Base-by-base conservation (phyloP, 208 protist species). In the Trypanosoma theileri region DNA sequence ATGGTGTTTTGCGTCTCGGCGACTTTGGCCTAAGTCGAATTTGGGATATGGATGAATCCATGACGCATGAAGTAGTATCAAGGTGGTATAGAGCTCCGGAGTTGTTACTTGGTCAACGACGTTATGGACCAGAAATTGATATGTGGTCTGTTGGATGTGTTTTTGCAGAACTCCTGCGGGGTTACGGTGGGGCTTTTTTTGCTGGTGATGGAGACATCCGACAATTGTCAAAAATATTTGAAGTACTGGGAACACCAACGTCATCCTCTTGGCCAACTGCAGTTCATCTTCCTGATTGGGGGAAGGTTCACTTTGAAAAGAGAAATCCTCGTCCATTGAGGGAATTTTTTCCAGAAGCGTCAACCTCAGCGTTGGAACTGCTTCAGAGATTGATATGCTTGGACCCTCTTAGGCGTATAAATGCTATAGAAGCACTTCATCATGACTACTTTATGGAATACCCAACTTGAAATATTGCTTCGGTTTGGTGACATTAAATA, bases 181-280 rank as follows among this genome's bases (percentile, higher is more conserved):
- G 84, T 46, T 82, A 86, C 19, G 82, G 76, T 50, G 71, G 85
- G 1, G 73, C 88, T 10, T 83, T 98, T 48, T 99, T 99, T 87
- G 85, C 96, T 44, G 98, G 98, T 7, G 84, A 96, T 61, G 98
- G 99, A 71, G 99, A 99, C 75, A 93, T 98, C 59, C 94, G 99
- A 72, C 98, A 99, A 81, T 80, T 99, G 3, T 92, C 98, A 19
- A 92, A 90, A 59, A 98, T 98, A 31, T 96, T 95, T 52, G 91
- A 96, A 55, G 93, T 99, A 8, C 83, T 99, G 1, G 98, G 98
- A 22, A 99, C 97, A 4, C 97, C 98, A 9, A 94, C 66, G 7
- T 81, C 91, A 56, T 69, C 84, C 3, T 73, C 71, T 0, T 98
- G 93, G 91, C 85, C 86, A 10, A 87, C 90, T 16, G 94, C 99